These are phyloP conservation scores for Moringa oleifera DNA, from an alignment of 345 rosid genomes.

Conservation along the genomic window DNA sequence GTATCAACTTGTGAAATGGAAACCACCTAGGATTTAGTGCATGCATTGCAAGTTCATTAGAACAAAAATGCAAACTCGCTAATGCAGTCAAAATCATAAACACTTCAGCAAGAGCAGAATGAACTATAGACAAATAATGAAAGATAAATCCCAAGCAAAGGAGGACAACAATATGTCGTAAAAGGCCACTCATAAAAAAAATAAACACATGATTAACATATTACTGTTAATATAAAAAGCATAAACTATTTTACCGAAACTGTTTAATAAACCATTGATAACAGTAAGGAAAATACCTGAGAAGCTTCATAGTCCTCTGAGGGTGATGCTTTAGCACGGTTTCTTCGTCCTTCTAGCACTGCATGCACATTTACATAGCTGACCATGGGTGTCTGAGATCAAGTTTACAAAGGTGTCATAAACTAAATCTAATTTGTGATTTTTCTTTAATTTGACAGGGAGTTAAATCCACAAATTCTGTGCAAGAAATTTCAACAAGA, in stretches of 20 bases:
- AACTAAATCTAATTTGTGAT: too few relatives aligned
- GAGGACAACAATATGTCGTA: too few relatives aligned
- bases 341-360: conserved; percentile 64
- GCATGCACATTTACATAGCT: conserved; percentile 88
- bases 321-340: conserved; percentile 58
- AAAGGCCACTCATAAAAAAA: too few relatives aligned
- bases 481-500: neutral
- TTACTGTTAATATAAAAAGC: too few relatives aligned
- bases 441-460: neutral
- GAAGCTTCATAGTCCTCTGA: conserved; percentile 43
- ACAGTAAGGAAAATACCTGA: conserved; percentile 35
- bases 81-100: too few relatives aligned
- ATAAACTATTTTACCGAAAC: neutral
- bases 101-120: too few relatives aligned
- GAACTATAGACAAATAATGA: too few relatives aligned
- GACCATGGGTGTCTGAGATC: conserved; percentile 83
- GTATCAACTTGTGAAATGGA: neutral
- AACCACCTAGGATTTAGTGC: too few relatives aligned
- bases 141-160: too few relatives aligned
- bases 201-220: too few relatives aligned
- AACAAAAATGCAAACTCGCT: too few relatives aligned
- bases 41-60: too few relatives aligned
- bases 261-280: conserved; percentile 4
- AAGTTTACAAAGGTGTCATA: conserved; percentile 3
- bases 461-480: neutral